Percentiles rank a stretch among this genome's conserved stretches.
Conservation (phyloP, 208 protist species). For the Leishmania major region DNA sequence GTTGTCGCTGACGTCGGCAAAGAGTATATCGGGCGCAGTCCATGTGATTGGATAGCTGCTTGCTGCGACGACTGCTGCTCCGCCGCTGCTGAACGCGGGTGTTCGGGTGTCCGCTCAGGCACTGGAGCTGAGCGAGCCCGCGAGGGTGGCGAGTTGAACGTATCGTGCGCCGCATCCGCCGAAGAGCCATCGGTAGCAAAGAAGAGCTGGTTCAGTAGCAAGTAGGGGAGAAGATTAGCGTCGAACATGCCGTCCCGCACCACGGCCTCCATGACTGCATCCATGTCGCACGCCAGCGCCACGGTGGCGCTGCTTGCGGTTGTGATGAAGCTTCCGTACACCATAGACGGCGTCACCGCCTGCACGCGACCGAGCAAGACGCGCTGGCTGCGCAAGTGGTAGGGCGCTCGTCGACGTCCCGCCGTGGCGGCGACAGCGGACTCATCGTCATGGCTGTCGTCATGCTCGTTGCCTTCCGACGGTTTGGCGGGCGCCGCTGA, state of each 20-base stretch:
- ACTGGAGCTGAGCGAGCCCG: conserved; percentile 3
- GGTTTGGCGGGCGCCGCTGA: background rate
- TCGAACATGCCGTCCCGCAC: background rate
- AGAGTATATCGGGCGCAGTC: background rate
- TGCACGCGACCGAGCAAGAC: conserved; percentile 36
- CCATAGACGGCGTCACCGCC: conserved; percentile 29
- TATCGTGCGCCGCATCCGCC: background rate
- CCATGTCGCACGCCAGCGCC: background rate
- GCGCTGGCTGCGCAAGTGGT: conserved; percentile 26
- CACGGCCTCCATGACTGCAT: background rate
- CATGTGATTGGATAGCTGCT: background rate
- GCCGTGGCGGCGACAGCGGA: background rate
- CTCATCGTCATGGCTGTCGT: conserved; percentile 3
- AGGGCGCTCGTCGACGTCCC: conserved; percentile 5
- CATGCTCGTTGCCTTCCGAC: background rate
- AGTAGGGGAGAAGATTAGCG: conserved; percentile 18
- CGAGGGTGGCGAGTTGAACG: background rate
- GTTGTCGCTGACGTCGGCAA: conserved; percentile 1
- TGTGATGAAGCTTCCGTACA: conserved; percentile 7
- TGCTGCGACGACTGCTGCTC: background rate
- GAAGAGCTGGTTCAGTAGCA: conserved; percentile 28
- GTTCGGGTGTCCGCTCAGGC: background rate
- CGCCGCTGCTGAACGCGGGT: background rate
- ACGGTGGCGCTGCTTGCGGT: background rate
- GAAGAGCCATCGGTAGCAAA: conserved; percentile 4